Base-by-base conservation (phyloP, 768 basidiomycete species). In the Pisolithus marmoratus region DNA sequence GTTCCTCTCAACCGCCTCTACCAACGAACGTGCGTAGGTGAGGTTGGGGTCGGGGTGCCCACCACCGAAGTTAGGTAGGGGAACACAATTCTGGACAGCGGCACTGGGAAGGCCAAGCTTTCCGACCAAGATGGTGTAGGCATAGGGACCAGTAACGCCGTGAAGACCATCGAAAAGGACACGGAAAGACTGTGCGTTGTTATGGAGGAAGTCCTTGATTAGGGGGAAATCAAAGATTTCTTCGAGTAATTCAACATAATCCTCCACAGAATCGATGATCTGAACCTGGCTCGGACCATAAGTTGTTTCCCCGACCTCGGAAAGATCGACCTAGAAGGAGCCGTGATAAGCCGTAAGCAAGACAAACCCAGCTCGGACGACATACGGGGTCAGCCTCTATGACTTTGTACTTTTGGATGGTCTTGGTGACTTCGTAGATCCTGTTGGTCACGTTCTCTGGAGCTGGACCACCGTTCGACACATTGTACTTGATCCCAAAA, bases 401-500 rank as follows among this genome's bases (percentile, higher is more conserved):
- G 62, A 87, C 68, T 72, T 90, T 93, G 82, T 98, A 99, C 49
- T 71, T 81, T 54, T 75, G 69, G 66, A 98, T 90, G 14, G 81
- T 81, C 79, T 91, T 95, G 50, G 92, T 93, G 70, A 82, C 85
- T 65, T 90, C 92, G 67, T 79, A 95, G 57, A 99, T 98, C 73
- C 84, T 86, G 74, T 99, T 79, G n/a, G 96, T 99, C 53, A 99
- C 85, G 63, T 77, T 83, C 73, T 99, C 96, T 0, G 96, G 94
- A 20, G 96, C 96, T 19, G 96, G 95, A 3, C 96, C 96, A 54
- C 96, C 96, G 61, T 99, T 99, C 37, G 87, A 85, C 45, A 93
- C 88, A 70, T 99, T 99, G 77, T 96, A 99, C 73, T 99, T 98
- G 82, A 99, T 97, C 45, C 96, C 96, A 68, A 98, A 99, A 71